These are phyloP conservation scores for Polygonum aviculare DNA, from an alignment of 148 eudicot species.

Conservation along the genomic window DNA sequence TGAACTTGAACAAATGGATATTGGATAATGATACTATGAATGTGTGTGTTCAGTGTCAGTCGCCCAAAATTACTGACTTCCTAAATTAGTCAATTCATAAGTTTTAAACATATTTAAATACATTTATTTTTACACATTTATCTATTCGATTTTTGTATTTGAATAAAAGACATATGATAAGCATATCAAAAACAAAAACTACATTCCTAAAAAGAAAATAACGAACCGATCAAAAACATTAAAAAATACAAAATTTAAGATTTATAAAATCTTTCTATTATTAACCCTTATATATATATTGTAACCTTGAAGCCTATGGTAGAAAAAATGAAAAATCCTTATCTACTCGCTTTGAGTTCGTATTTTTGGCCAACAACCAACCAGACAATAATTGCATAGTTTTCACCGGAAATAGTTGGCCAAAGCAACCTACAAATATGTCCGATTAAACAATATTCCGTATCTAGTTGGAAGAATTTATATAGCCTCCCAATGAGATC, in stretches of 20 bases:
- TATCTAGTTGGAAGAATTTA: not conserved
- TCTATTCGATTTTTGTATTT: too few relatives aligned
- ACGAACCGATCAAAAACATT: too few relatives aligned
- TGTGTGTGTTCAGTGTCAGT: not conserved
- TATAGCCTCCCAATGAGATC: not conserved
- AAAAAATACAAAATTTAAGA: too few relatives aligned
- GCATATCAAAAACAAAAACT: too few relatives aligned
- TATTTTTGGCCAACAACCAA: not conserved
- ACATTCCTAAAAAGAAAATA: too few relatives aligned
- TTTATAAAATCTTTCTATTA: too few relatives aligned
- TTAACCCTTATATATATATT: too few relatives aligned
- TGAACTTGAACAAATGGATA: not conserved
- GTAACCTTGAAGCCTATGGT: too few relatives aligned
- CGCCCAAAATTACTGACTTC: not conserved
- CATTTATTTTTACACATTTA: too few relatives aligned
- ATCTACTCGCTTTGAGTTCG: not conserved
- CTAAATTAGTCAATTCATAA: not conserved
- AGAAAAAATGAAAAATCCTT: too few relatives aligned
- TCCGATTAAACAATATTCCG: not conserved
- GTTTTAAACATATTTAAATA: too few relatives aligned
- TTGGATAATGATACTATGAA: not conserved
- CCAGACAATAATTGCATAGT: not conserved
- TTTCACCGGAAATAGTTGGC: not conserved
- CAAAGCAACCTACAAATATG: not conserved
- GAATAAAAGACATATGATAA: too few relatives aligned